A percentile compares a stretch with the other conserved stretches of the same genome.
Conservation (phyloP, 2,329 filamentous ascomycete species). For the Monosporascus sp. region DNA sequence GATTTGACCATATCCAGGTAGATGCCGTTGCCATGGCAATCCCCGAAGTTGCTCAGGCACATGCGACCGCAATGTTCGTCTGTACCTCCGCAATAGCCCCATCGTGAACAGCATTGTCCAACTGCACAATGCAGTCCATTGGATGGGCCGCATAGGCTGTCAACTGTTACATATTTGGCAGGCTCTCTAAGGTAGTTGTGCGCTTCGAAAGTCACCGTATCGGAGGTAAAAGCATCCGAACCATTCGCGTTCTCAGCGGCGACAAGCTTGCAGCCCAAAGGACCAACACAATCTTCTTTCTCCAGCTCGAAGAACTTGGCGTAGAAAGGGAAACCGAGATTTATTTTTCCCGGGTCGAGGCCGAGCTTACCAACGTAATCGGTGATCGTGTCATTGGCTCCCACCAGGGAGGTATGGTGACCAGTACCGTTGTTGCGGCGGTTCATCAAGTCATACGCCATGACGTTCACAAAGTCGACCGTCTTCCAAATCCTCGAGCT, state of each 20-base stretch:
- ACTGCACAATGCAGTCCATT: background rate
- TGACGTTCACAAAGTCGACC: slow-evolving; percentile 65
- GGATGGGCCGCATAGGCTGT: background rate
- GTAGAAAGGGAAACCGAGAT: slow-evolving; percentile 61
- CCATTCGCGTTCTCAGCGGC: slow-evolving; percentile 53
- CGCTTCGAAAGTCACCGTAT: slow-evolving; percentile 51
- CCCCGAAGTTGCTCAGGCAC: background rate
- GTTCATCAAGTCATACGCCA: slow-evolving; percentile 72
- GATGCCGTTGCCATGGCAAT: background rate
- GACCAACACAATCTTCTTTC: slow-evolving; percentile 33
- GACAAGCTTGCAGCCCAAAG: slow-evolving; percentile 49
- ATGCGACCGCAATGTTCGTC: background rate
- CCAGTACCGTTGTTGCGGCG: slow-evolving; percentile 57
- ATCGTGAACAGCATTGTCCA: background rate
- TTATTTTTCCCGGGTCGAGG: slow-evolving; percentile 44
- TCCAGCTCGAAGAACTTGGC: slow-evolving; percentile 56
- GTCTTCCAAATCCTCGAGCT: slow-evolving; percentile 53
- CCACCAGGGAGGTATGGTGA: slow-evolving; percentile 55
- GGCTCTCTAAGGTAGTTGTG: background rate
- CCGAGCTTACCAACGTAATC: slow-evolving; percentile 33
- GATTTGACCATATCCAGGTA: slow-evolving; percentile 3
- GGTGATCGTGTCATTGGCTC: slow-evolving; percentile 44
- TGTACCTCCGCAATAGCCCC: background rate
- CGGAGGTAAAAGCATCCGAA: slow-evolving; percentile 51
- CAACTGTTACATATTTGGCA: background rate